These are phyloP conservation scores for Candida frijolesensis DNA, from an alignment of 1,139 yeast species.

Conservation along the genomic window DNA sequence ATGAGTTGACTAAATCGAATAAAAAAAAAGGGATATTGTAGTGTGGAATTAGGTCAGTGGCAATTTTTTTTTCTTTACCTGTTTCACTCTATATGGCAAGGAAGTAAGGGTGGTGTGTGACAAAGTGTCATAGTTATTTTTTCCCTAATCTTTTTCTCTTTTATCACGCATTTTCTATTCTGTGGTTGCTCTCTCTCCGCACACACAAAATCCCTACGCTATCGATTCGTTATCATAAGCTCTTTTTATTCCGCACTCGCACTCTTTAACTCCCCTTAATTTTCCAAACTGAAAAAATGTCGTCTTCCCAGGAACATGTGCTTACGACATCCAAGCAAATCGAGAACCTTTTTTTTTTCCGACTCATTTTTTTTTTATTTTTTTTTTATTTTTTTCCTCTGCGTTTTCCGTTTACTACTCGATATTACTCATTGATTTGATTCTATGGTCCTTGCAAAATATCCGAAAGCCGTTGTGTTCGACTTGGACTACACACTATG, in stretches of 20 bases:
- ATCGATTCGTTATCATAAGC: no score
- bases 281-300: not conserved
- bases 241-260: no score
- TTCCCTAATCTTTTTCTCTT: not conserved
- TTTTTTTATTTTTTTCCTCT: not conserved
- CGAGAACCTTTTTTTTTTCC: not conserved
- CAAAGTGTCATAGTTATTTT: not conserved
- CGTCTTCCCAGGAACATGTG: no score
- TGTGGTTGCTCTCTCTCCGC: constrained; percentile 1
- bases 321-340: not conserved
- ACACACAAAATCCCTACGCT: not conserved
- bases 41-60: constrained; percentile 2
- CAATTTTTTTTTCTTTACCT: not conserved
- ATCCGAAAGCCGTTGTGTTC: constrained; percentile 67
- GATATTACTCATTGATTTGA: not conserved
- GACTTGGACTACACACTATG: constrained; percentile 79
- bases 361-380: not conserved
- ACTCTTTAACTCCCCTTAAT: no score
- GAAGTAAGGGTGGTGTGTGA: not conserved
- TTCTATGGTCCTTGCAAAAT: constrained; percentile 18
- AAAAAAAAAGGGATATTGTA: not conserved
- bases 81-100: not conserved
- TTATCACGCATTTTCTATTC: constrained; percentile 2
- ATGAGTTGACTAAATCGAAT: not conserved
- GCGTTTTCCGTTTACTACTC: not conserved